Conservation (phyloP, 768 basidiomycete species). For the Psilocybe cyanescens region DNA sequence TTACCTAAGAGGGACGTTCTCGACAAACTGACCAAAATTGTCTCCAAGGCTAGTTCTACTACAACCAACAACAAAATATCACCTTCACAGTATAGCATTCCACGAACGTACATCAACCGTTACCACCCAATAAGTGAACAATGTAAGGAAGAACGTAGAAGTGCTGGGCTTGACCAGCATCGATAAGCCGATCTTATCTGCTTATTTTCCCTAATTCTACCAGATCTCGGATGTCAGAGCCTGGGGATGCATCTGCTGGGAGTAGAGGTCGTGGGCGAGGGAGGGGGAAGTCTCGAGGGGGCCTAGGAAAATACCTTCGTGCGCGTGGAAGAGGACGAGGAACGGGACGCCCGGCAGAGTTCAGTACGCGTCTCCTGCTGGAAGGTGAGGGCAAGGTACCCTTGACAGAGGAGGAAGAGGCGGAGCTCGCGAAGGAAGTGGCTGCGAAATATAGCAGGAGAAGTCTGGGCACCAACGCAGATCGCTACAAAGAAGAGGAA, state of each 20-base stretch:
- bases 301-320: constrained; percentile 74
- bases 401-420: constrained; percentile 46
- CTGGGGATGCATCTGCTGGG: constrained; percentile 1
- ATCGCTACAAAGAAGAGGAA: constrained; percentile 74
- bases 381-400: constrained; percentile 55
- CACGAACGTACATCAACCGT: too few species aligned
- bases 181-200: constrained; percentile 5
- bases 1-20: too few species aligned
- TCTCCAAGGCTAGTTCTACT: too few species aligned
- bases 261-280: constrained; percentile 45
- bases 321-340: constrained; percentile 68
- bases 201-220: not conserved
- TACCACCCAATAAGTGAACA: too few species aligned
- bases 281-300: constrained; percentile 64
- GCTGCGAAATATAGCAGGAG: constrained; percentile 58
- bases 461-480: constrained; percentile 68
- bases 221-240: not conserved
- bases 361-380: constrained; percentile 59
- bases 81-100: too few species aligned
- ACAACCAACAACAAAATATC: too few species aligned
- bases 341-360: constrained; percentile 66
- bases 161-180: not conserved
- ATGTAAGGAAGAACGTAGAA: too few species aligned
- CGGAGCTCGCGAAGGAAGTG: constrained; percentile 53
- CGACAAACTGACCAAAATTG: too few species aligned